These are phyloP conservation scores for Ajuga reptans DNA, from an alignment of 305 asterid genomes.

Conservation along the genomic window DNA sequence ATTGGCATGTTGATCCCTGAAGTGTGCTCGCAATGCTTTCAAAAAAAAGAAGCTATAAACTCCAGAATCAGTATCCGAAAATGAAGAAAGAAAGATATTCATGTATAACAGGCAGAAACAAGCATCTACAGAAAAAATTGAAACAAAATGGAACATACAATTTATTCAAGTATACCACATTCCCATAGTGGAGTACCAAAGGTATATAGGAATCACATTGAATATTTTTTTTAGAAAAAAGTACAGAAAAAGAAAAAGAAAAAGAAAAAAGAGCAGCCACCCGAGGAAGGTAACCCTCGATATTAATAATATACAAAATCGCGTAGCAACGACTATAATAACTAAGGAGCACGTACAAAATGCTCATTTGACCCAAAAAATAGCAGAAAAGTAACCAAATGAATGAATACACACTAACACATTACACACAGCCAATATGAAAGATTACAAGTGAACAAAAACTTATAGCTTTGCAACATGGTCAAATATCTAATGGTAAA, in stretches of 20 bases:
- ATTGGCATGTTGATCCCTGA: too few species aligned
- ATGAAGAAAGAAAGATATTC: too few species aligned
- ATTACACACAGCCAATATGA: conserved; percentile 32
- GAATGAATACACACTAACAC: conserved; percentile 27
- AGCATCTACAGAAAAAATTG: not conserved
- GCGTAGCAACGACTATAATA: conserved; percentile 20
- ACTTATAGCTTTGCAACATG: conserved; percentile 14
- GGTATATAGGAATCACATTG: conserved; percentile 6
- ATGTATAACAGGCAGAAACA: too few species aligned
- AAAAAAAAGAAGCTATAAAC: too few species aligned
- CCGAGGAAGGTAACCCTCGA: conserved; percentile 29
- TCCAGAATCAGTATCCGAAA: too few species aligned
- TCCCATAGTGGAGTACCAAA: not conserved
- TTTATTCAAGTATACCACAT: conserved; percentile 17
- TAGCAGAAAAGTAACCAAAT: conserved; percentile 22
- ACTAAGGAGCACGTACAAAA: conserved; percentile 24
- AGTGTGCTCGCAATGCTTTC: too few species aligned
- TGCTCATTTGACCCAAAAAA: conserved; percentile 27
- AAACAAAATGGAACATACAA: not conserved
- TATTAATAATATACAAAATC: conserved; percentile 29
- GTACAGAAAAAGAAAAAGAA: too few species aligned
- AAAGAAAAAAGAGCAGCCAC: conserved; percentile 23
- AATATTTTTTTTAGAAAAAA: too few species aligned
- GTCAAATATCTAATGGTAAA: conserved; percentile 20
- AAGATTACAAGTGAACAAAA: conserved; percentile 25